Conservation (phyloP, 768 basidiomycete species). For the Serendipita sp. region DNA sequence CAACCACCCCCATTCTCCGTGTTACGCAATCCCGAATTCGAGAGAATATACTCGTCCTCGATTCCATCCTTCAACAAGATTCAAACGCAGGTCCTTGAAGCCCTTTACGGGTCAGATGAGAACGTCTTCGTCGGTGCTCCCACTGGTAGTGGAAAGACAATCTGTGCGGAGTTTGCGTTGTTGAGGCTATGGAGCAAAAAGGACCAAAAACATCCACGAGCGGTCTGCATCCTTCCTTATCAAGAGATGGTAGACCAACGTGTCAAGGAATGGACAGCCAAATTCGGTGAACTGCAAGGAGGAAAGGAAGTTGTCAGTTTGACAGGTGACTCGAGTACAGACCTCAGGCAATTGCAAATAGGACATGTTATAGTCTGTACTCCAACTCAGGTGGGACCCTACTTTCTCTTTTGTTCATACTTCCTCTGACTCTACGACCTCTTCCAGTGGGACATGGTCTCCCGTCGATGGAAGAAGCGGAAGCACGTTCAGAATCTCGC, state of each 20-base stretch:
- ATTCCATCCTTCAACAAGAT: slow-evolving; percentile 95
- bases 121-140: slow-evolving; percentile 96
- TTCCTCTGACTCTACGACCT: not conserved
- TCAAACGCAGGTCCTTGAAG: slow-evolving; percentile 98
- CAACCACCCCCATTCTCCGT: slow-evolving; percentile 81
- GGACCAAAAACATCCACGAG: slow-evolving; percentile 49
- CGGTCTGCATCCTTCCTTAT: slow-evolving; percentile 92
- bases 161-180: slow-evolving; percentile 92
- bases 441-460: slow-evolving; percentile 82
- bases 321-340: slow-evolving; percentile 88
- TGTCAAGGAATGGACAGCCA: slow-evolving; percentile 74
- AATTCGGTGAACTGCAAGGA: slow-evolving; percentile 69
- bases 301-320: slow-evolving; percentile 89
- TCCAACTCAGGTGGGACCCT: slow-evolving; percentile 50
- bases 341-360: slow-evolving; percentile 76
- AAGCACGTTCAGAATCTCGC: slow-evolving; percentile 94
- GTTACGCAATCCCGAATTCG: slow-evolving; percentile 85
- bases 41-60: slow-evolving; percentile 64
- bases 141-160: slow-evolving; percentile 92
- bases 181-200: slow-evolving; percentile 87
- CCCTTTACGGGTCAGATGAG: slow-evolving; percentile 89
- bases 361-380: slow-evolving; percentile 91
- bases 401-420: not conserved
- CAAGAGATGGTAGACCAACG: slow-evolving; percentile 95
- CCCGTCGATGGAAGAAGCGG: slow-evolving; percentile 87